Evolutionary conservation across 345 rosid species (phyloP), one percentile per base, ranked within the genome.

Genomic region (Citrus trifoliata): DNA sequence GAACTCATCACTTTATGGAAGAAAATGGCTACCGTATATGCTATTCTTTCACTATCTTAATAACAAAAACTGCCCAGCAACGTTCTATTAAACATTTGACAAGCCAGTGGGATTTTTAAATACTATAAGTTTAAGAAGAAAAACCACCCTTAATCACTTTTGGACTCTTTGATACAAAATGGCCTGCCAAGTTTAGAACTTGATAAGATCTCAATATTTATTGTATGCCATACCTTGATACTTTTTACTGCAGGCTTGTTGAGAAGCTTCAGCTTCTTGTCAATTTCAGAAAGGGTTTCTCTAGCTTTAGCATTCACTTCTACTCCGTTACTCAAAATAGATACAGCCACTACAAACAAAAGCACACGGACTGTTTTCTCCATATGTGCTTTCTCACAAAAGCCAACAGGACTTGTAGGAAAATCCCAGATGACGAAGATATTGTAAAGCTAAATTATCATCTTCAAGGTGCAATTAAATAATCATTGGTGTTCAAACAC

Each of bases 211-310:
- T 32, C 7, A 32, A 4, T 14, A 48, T 16, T 71, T 21, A n/a
- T 35, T 2, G 18, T 59, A 21, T 55, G 21, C 12, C 33, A 13
- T 56, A 86, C 91, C 82, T 76, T 63, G 55, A 88, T 71, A 19
- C 83, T 83, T 73, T 88, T 87, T 28, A 81, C 70, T 1, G 90
- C 86, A 68, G 90, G 88, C 70, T 90, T 90, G 55, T 87, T 86
- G 32, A 90, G 85, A 67, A 68, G 78, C 84, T 79, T 88, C 3
- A 90, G 28, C 55, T 74, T 86, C 74, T 67, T 59, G 56, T 82
- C 82, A 38, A 88, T 71, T 27, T 82, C 86, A 25, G 2, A 16
- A 33, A 60, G 70, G 21, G 46, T 42, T 73, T 35, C 59, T 66
- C 56, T 24, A 76, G 14, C 37, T 42, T 62, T 21, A 42, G 56